Base-by-base conservation (phyloP, 148 eudicot genomes). In the Camellia granthamiana region DNA sequence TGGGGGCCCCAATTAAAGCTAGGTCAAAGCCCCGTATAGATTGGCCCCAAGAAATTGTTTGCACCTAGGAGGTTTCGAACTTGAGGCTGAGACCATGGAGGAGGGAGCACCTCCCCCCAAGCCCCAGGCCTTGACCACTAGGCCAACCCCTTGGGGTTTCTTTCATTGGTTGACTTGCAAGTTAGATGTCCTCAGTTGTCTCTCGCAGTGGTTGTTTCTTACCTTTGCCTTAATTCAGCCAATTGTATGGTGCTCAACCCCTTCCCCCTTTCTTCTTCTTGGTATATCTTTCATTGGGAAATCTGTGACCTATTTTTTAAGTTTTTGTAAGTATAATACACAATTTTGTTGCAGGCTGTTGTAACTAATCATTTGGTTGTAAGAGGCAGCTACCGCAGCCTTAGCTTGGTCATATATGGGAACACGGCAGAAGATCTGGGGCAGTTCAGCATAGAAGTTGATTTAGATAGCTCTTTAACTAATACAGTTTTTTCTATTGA, bases 341-440 rank as follows among this genome's bases (percentile, higher is more conserved):
- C 56, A 69, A 42, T 67, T 61, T 77, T 76, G 74, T 84, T 86
- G 84, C 90, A 97, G 99, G 98, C 96, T 80, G 91, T 92, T 76
- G 98, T 97, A 77, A 97, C 99, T 30, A 97, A 86, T 90, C 97
- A 91, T 91, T 85, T 97, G 89, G 97, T 94, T 75, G 93, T 97
- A 51, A 88, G 99, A 83, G 99, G 99, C 72, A 92, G 96, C 86
- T 97, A 97, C 86, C 95, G 99, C 75, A 97, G 99, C 87, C 88
- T 97, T 73, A 97, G 93, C 86, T 90, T 97, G 84, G 94, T 97
- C 82, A 88, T 97, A 75, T 97, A 97, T 84, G 99, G 99, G 78
- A 97, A 97, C 85, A 97, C 94, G 49, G 94, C 97, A 6, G 98
- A 92, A 91, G 99, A 97, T 84, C 84, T 97, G 58, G 99, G 99